Conservation (phyloP, 1,284 basidiomycete genomes). For the Chalciporus sp. region DNA sequence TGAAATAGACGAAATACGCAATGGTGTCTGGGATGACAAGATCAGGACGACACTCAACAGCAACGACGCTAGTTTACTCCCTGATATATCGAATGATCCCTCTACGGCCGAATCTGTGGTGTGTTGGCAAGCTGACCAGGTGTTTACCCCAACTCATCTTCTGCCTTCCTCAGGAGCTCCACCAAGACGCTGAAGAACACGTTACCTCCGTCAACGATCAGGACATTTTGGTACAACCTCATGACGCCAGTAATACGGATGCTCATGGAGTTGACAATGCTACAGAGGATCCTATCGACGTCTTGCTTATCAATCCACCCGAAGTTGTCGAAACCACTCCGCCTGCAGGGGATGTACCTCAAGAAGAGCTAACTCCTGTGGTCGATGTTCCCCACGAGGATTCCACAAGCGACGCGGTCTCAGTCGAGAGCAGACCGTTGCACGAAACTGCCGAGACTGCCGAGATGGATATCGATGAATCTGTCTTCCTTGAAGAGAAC, state of each 20-base stretch:
- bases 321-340: conserved; percentile 8
- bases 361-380: conserved; percentile 5
- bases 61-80: conserved; percentile 6
- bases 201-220: conserved; percentile 5
- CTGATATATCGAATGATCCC: conserved; percentile 15
- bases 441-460: conserved; percentile 7
- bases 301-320: conserved; percentile 3
- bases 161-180: conserved; percentile 12
- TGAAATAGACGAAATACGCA: conserved; percentile 77
- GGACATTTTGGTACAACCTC: background rate
- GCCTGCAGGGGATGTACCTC: conserved; percentile 16
- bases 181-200: conserved; percentile 5
- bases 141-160: background rate
- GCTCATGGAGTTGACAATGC: conserved; percentile 6
- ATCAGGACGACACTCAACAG: conserved; percentile 46
- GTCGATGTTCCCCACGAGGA: conserved; percentile 17
- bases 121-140: conserved; percentile 2
- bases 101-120: conserved; percentile 9
- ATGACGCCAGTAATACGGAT: conserved; percentile 9
- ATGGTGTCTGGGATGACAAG: conserved; percentile 66
- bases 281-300: background rate
- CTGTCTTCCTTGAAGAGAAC: conserved; percentile 13
- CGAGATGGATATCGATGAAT: conserved; percentile 24
- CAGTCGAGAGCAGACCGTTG: conserved; percentile 7
- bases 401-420: conserved; percentile 3